Conservation (phyloP, 495 filamentous ascomycete genomes). For the Amniculicola lignicola region DNA sequence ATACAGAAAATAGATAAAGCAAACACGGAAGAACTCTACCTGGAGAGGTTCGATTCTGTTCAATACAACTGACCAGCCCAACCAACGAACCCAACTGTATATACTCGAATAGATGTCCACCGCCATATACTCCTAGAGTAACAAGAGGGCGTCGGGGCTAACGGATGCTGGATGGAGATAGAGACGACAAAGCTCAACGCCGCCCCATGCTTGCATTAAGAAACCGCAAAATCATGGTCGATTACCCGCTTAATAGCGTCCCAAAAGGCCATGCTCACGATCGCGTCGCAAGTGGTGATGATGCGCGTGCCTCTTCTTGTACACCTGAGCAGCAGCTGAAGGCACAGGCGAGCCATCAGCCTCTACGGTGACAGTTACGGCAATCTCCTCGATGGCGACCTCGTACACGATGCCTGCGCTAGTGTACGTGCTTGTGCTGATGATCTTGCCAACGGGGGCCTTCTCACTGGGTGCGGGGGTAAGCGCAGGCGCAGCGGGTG, state of each 20-base stretch:
- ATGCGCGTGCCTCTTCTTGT: slow-evolving; percentile 4
- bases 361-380: slow-evolving; percentile 26
- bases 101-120: neutral
- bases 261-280: slow-evolving; percentile 22
- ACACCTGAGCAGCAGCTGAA: slow-evolving; percentile 1
- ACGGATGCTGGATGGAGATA: too few relatives aligned
- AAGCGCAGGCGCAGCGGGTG: neutral
- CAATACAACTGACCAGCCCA: too few relatives aligned
- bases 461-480: slow-evolving; percentile 12
- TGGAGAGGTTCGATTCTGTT: too few relatives aligned
- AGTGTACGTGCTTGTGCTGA: slow-evolving; percentile 38
- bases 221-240: neutral
- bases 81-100: too few relatives aligned
- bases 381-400: slow-evolving; percentile 38
- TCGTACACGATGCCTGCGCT: slow-evolving; percentile 37
- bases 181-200: too few relatives aligned
- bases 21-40: too few relatives aligned
- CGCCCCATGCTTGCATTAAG: neutral
- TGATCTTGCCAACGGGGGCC: slow-evolving; percentile 5
- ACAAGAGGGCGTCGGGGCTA: too few relatives aligned
- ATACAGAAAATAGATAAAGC: too few relatives aligned
- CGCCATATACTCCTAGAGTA: too few relatives aligned
- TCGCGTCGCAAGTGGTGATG: slow-evolving; percentile 11
- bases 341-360: too few relatives aligned
- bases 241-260: slow-evolving; percentile 3